Evolutionary conservation across 257 asterid species (phyloP).

Genomic region (Solanum medicagineum): DNA sequence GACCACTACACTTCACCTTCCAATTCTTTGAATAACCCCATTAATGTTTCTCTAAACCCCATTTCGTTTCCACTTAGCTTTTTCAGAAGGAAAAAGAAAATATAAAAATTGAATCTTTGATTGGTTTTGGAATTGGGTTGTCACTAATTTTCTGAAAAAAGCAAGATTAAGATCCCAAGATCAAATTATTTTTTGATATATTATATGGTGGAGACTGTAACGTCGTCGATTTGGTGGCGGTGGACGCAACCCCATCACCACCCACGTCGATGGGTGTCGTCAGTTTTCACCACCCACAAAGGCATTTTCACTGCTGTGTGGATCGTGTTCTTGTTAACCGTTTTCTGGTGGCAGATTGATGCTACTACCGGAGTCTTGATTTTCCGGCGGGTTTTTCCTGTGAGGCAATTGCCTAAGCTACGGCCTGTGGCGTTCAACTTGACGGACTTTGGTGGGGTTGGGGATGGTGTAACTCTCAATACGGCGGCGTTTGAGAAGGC

Average conservation of each 20-base stretch:
- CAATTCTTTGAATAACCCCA: background rate
- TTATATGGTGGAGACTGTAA: conserved; percentile 12
- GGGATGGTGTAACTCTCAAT: conserved; percentile 31
- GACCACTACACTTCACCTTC: conserved; percentile 35
- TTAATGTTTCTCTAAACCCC: background rate
- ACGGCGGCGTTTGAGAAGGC: conserved; percentile 38
- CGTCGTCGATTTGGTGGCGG: conserved; percentile 14
- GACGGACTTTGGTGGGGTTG: conserved; percentile 43
- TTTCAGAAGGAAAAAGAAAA: background rate
- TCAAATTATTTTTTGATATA: background rate
- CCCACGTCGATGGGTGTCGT: conserved; percentile 22
- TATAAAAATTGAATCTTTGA: background rate
- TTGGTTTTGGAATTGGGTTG: background rate
- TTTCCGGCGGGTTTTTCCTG: conserved; percentile 19
- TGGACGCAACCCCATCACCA: conserved; percentile 6
- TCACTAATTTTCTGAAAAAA: background rate
- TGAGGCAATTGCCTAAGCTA: conserved; percentile 19
- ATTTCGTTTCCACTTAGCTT: background rate
- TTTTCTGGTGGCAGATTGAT: conserved; percentile 28
- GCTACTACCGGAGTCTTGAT: conserved; percentile 13
- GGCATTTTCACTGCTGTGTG: conserved; percentile 16
- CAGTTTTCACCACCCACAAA: conserved; percentile 18
- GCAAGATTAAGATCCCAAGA: background rate
- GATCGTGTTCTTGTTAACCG: conserved; percentile 23
- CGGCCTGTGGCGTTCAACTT: conserved; percentile 30